Conservation (phyloP, 2,329 filamentous ascomycete species). For the Aspergillus nomiae region DNA sequence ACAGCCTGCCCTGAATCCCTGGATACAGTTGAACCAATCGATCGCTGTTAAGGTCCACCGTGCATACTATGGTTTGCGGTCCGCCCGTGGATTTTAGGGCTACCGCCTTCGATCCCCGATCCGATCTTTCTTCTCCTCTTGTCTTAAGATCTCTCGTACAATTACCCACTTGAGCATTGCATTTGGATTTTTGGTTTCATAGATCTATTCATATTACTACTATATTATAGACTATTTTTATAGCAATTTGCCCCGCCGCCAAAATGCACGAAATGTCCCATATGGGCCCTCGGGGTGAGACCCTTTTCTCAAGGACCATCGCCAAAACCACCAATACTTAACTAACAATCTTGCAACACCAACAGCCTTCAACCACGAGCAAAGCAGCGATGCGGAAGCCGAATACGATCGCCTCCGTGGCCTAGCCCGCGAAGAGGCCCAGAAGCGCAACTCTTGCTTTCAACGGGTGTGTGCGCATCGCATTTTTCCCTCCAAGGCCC, state of each 20-base stretch:
- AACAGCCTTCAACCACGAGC: conserved; percentile 73
- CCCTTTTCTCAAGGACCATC: background rate
- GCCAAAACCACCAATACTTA: background rate
- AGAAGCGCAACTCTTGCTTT: conserved; percentile 76
- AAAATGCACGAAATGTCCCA: conserved; percentile 48
- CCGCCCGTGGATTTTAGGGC: conserved; percentile 11
- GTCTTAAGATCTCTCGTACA: background rate
- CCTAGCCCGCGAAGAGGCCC: conserved; percentile 77
- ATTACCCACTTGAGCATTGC: background rate
- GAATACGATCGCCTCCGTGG: conserved; percentile 92
- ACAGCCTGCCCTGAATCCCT: background rate
- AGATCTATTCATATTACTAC: background rate
- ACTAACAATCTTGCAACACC: conserved; percentile 6
- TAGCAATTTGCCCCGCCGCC: background rate
- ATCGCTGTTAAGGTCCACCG: background rate
- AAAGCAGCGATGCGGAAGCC: conserved; percentile 68
- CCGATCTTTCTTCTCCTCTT: conserved; percentile 8
- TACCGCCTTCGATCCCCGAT: conserved; percentile 13
- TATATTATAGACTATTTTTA: background rate
- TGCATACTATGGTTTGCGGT: background rate
- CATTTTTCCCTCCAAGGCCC: background rate
- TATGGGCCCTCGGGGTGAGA: conserved; percentile 42
- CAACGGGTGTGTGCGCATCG: conserved; percentile 56
- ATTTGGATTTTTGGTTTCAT: background rate
- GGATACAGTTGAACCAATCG: conserved; percentile 1